Evolutionary conservation across 2,329 filamentous ascomycete species (phyloP).

Genomic region (Trichoderma cornu-damae): DNA sequence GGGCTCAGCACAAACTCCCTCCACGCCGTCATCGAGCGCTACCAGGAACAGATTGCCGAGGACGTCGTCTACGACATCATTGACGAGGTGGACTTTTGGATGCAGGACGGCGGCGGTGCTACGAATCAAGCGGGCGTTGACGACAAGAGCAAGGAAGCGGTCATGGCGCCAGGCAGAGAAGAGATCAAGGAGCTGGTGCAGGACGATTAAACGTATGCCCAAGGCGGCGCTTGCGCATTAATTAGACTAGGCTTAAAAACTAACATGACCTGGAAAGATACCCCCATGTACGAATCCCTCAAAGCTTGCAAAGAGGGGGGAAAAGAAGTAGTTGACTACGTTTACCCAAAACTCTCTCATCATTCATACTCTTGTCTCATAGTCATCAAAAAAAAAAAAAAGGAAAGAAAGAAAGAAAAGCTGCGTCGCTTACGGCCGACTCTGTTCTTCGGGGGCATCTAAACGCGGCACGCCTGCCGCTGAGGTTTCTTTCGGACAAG

Average conservation of each 20-base stretch:
- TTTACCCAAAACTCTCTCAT: neutral
- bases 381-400: neutral
- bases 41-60: slow-evolving; percentile 89
- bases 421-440: neutral
- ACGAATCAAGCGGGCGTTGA: slow-evolving; percentile 43
- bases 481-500: neutral
- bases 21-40: slow-evolving; percentile 69
- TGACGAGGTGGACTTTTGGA: slow-evolving; percentile 89
- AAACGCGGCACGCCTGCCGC: neutral
- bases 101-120: slow-evolving; percentile 57
- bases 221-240: neutral
- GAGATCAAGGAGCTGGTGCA: slow-evolving; percentile 63
- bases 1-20: slow-evolving; percentile 33
- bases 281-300: slow-evolving; percentile 4
- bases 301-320: neutral
- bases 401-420: neutral
- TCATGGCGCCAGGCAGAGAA: slow-evolving; percentile 43
- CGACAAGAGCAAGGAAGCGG: slow-evolving; percentile 41
- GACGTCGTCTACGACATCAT: slow-evolving; percentile 90
- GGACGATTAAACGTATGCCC: slow-evolving; percentile 45
- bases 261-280: neutral
- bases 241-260: too few relatives aligned
- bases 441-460: neutral
- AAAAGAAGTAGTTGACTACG: neutral
- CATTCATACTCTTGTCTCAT: neutral